phyloP scores from a whole-genome alignment of 2,329 filamentous ascomycete genomes.

The Aschersonia sp. region DNA sequence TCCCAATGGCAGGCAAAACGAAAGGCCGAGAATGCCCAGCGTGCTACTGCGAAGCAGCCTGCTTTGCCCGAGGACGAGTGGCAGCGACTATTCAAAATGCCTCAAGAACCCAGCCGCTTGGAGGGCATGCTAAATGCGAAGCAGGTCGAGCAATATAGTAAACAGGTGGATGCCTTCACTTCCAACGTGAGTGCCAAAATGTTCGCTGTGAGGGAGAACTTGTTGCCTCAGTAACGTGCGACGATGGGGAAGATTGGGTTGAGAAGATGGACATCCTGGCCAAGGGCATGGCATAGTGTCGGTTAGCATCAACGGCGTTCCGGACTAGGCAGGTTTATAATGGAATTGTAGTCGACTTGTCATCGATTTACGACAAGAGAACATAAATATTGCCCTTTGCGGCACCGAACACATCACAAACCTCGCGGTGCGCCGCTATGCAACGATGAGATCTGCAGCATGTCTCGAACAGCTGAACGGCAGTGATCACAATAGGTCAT shows the following conservation, averaged over 20 bases:
- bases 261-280: background rate
- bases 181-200: slow-evolving; percentile 89
- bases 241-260: background rate
- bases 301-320: slow-evolving; percentile 27
- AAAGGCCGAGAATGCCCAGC: slow-evolving; percentile 84
- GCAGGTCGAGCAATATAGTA: slow-evolving; percentile 95
- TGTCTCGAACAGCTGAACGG: too few species aligned
- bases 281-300: slow-evolving; percentile 15
- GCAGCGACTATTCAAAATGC: slow-evolving; percentile 96
- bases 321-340: slow-evolving; percentile 23
- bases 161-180: slow-evolving; percentile 93
- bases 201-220: slow-evolving; percentile 77
- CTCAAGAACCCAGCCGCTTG: slow-evolving; percentile 80
- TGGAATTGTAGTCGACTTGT: slow-evolving; percentile 6
- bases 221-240: slow-evolving; percentile 36
- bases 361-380: too few species aligned
- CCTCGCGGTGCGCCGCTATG: too few species aligned
- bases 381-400: too few species aligned
- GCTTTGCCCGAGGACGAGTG: slow-evolving; percentile 93
- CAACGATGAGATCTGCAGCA: too few species aligned
- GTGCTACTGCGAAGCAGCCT: slow-evolving; percentile 74
- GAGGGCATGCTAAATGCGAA: slow-evolving; percentile 90
- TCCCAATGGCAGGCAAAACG: slow-evolving; percentile 93
- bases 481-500: too few species aligned
- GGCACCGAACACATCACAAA: too few species aligned